These are phyloP conservation scores for Chamaenerion angustifolium DNA, from an alignment of 345 rosid species.

Conservation along the genomic window DNA sequence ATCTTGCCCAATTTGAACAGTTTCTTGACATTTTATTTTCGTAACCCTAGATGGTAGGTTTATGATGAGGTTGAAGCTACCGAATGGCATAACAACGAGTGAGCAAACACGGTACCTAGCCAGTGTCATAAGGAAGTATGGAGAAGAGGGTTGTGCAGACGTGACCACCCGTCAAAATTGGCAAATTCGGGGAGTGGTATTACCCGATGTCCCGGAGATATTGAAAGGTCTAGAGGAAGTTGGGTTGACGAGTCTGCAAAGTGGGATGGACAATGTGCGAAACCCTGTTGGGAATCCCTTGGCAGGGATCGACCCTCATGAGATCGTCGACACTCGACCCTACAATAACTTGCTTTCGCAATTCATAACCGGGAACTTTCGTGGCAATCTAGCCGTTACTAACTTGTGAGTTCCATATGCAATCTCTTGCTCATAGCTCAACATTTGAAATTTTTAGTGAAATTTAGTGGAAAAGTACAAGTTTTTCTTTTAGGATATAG, in stretches of 20 bases:
- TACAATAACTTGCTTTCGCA: slow-evolving; percentile 68
- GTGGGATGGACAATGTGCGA: slow-evolving; percentile 97
- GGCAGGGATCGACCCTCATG: slow-evolving; percentile 83
- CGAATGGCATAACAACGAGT: slow-evolving; percentile 90
- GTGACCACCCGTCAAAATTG: slow-evolving; percentile 92
- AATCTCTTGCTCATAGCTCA: too few species aligned
- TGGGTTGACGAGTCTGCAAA: slow-evolving; percentile 80
- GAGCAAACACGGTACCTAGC: slow-evolving; percentile 77
- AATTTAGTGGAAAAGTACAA: too few species aligned
- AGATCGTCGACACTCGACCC: slow-evolving; percentile 85
- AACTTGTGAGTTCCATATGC: slow-evolving; percentile 45
- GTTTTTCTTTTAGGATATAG: too few species aligned
- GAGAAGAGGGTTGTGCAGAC: slow-evolving; percentile 90
- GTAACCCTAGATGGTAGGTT: slow-evolving; percentile 65
- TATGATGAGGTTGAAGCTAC: slow-evolving; percentile 95
- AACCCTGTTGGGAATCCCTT: slow-evolving; percentile 91
- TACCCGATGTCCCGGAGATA: slow-evolving; percentile 85
- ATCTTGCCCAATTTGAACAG: too few species aligned
- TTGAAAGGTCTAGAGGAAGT: slow-evolving; percentile 65
- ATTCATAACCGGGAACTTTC: slow-evolving; percentile 57
- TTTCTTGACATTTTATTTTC: background rate
- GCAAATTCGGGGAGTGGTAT: slow-evolving; percentile 88
- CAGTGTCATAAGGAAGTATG: slow-evolving; percentile 74
- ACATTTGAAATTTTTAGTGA: too few species aligned
- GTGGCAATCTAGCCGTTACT: slow-evolving; percentile 53